Evolutionary conservation across 2,329 filamentous ascomycete genomes (phyloP).

Genomic region (Furcasterigmium sp.): DNA sequence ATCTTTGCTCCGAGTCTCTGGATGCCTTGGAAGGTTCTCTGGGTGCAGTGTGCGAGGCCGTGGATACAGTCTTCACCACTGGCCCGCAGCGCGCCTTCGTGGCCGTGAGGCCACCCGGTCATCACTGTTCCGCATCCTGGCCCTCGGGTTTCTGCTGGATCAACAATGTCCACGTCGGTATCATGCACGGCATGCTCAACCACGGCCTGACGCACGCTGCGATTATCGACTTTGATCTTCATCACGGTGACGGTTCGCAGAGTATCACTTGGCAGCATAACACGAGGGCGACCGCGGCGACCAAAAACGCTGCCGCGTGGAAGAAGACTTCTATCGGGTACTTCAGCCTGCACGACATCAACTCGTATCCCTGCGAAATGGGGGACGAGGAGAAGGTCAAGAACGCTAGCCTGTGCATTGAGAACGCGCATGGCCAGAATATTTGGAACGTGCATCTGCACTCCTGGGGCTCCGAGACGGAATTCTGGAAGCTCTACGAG

Average conservation of each 20-base stretch:
- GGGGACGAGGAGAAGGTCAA: slow-evolving; percentile 93
- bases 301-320: slow-evolving; percentile 68
- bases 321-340: slow-evolving; percentile 90
- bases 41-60: slow-evolving; percentile 87
- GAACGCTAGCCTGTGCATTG: slow-evolving; percentile 89
- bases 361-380: slow-evolving; percentile 92
- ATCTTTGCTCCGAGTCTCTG: slow-evolving; percentile 80
- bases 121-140: slow-evolving; percentile 85
- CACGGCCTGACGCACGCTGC: slow-evolving; percentile 90
- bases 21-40: slow-evolving; percentile 86
- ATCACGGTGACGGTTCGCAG: slow-evolving; percentile 95
- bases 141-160: slow-evolving; percentile 98
- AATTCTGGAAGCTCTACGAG: slow-evolving; percentile 89
- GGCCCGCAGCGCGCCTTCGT: slow-evolving; percentile 79
- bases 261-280: slow-evolving; percentile 91
- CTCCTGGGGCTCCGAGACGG: slow-evolving; percentile 72
- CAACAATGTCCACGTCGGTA: slow-evolving; percentile 96
- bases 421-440: slow-evolving; percentile 88
- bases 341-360: slow-evolving; percentile 96
- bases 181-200: slow-evolving; percentile 78
- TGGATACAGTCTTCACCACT: slow-evolving; percentile 72
- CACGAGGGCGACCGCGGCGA: slow-evolving; percentile 53
- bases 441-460: slow-evolving; percentile 96
- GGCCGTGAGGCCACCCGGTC: slow-evolving; percentile 85
- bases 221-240: slow-evolving; percentile 87